phyloP scores from a whole-genome alignment of 2,329 filamentous ascomycete genomes.

The Monilinia fructigena region DNA sequence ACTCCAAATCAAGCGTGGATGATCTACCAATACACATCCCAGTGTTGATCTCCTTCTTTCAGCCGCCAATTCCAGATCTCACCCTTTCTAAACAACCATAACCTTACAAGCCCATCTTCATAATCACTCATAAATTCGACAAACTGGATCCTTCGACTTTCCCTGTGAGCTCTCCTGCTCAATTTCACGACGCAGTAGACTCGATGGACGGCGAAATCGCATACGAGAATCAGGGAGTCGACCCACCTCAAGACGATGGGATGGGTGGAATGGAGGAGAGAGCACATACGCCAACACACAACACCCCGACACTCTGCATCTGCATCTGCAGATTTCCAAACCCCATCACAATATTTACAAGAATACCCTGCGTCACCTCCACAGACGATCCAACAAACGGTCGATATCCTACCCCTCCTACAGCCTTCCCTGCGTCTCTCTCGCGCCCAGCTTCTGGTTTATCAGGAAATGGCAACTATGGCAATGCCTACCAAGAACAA shows the following conservation, averaged over 20 bases:
- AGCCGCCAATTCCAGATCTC: conserved; percentile 23
- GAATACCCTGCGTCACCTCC: conserved; percentile 36
- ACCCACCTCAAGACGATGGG: conserved; percentile 34
- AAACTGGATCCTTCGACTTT: conserved; percentile 55
- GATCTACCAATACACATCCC: conserved; percentile 24
- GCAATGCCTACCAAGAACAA: conserved; percentile 39
- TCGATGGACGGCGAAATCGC: conserved; percentile 51
- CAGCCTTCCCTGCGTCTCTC: conserved; percentile 37
- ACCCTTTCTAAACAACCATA: conserved; percentile 23
- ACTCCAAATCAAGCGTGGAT: conserved; percentile 16
- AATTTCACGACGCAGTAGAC: conserved; percentile 54
- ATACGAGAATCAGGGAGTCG: conserved; percentile 37
- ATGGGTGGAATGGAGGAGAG: conserved; percentile 38
- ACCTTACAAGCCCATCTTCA: conserved; percentile 11
- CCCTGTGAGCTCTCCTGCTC: conserved; percentile 51
- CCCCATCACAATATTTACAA: conserved; percentile 35
- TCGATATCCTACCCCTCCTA: conserved; percentile 40
- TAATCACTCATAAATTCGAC: conserved; percentile 29
- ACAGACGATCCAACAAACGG: conserved; percentile 35
- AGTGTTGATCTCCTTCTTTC: conserved; percentile 24
- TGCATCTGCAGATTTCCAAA: conserved; percentile 39
- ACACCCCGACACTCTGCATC: conserved; percentile 38
- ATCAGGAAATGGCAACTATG: conserved; percentile 38
- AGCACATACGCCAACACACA: conserved; percentile 37
- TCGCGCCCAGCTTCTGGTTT: conserved; percentile 40